Conservation (phyloP, 2,329 filamentous ascomycete genomes). For the Penicillium concentricum region DNA sequence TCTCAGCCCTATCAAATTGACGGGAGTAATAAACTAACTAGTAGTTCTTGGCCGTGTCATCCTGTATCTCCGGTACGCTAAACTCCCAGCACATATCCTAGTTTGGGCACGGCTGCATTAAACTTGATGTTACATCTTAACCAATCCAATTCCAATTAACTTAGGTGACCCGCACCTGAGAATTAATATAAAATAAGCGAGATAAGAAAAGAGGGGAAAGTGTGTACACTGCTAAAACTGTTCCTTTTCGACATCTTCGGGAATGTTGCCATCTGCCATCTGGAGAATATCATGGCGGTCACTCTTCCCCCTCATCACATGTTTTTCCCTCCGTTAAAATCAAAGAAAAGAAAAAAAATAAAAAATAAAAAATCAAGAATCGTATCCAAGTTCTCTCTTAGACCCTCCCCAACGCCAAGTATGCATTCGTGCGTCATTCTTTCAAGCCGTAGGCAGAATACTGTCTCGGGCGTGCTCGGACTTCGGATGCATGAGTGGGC, state of each 20-base stretch:
- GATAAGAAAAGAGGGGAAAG: slow-evolving; percentile 3
- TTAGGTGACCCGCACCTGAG: not conserved
- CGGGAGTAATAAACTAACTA: not conserved
- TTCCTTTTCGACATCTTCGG: not conserved
- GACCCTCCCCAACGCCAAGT: not conserved
- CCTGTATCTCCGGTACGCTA: no score
- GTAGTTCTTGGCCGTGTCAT: no score
- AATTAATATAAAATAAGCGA: not conserved
- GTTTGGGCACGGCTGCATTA: slow-evolving; percentile 1
- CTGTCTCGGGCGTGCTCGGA: not conserved
- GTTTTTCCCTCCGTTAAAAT: not conserved
- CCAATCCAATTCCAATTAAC: not conserved
- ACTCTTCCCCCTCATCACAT: slow-evolving; percentile 1
- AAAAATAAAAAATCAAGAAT: not conserved
- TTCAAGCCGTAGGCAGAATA: no score
- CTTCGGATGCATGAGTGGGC: not conserved
- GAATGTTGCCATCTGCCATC: slow-evolving; percentile 1
- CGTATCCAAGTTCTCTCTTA: not conserved
- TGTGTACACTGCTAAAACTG: not conserved
- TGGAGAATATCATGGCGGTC: no score
- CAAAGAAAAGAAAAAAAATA: not conserved
- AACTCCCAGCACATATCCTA: not conserved
- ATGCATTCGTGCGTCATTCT: not conserved
- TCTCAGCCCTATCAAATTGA: not conserved
- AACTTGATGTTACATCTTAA: slow-evolving; percentile 4